Evolutionary conservation across 129 eudicot species (phyloP).

Genomic region (Calendula officinalis): DNA sequence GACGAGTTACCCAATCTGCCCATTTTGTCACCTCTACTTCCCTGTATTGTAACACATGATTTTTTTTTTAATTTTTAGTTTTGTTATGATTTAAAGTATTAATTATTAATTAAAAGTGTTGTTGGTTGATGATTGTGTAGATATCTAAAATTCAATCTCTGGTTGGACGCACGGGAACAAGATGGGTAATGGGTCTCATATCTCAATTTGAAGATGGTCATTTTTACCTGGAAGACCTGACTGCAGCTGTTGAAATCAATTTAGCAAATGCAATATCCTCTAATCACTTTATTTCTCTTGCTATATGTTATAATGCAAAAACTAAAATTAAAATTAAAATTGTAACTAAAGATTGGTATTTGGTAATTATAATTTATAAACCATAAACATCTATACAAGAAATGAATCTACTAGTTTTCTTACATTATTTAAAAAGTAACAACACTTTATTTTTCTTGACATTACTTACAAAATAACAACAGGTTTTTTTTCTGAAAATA

Average conservation of each 20-base stretch:
- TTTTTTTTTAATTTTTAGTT: slow-evolving; percentile 3
- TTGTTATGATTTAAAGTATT: background rate
- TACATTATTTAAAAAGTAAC: background rate
- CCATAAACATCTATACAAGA: background rate
- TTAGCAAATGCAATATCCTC: slow-evolving; percentile 94
- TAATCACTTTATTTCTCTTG: slow-evolving; percentile 15
- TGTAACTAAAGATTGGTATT: slow-evolving; percentile 11
- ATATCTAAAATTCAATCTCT: slow-evolving; percentile 85
- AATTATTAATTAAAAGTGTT: background rate
- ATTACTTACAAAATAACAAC: slow-evolving; percentile 73
- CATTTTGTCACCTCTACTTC: background rate
- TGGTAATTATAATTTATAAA: slow-evolving; percentile 17
- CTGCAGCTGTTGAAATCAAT: slow-evolving; percentile 89
- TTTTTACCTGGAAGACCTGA: slow-evolving; percentile 88
- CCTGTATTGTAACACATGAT: background rate
- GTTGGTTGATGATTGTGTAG: slow-evolving; percentile 36
- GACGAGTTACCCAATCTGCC: background rate
- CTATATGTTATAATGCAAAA: background rate
- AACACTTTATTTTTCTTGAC: slow-evolving; percentile 46
- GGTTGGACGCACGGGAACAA: slow-evolving; percentile 73
- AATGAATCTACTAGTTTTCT: background rate
- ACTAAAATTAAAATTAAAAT: background rate
- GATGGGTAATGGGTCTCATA: slow-evolving; percentile 98
- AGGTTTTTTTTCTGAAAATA: slow-evolving; percentile 87
- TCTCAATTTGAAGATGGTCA: slow-evolving; percentile 99